Base-by-base conservation (phyloP, 169 alveolate species). In the Pseudocohnilembus persalinus region DNA sequence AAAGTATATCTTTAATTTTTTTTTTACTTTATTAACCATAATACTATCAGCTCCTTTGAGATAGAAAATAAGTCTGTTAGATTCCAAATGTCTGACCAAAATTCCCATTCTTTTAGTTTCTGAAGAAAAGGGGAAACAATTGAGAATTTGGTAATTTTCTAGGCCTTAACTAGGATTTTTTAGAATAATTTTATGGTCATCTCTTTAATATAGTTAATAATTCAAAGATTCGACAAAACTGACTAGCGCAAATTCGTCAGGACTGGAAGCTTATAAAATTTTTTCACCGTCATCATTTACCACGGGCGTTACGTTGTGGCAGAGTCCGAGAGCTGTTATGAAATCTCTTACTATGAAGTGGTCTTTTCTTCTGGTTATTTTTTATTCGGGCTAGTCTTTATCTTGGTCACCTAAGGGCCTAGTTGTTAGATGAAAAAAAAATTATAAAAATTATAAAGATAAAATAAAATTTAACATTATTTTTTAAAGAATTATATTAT, bases 11-110 rank as follows among this genome's bases (percentile, higher is more conserved):
- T n/a, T n/a, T n/a, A n/a, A n/a, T 11, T 49, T 11, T 49, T 49
- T 88, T 85, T 84, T 89, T 31, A 92, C 95, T 83, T 91, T 92
- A 0, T 81, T 73, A 64, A 84, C 83, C 94, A 94, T 93, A 0
- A 93, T 95, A 29, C 89, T 88, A 78, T 94, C 97, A 49, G 97
- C 97, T 34, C 97, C 97, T 84, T 94, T 94, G 34, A 94, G 80
- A 88, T 92, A 94, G 84, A 88, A 94, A 11, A 93, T 91, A 1
- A 85, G 75, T 83, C 91, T 91, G 29, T 91, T 91, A 30, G 93
- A 77, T 76, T 85, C 92, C 73, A 88, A 77, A 63, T 91, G 84
- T 72, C 86, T 85, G 33, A 91, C 89, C 1, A 93, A 73, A 0
- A 93, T 93, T 30, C 94, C 93, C 96, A 92, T 92, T 81, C 96